Evolutionary conservation across 768 basidiomycete species (phyloP).

Genomic region (Nidula microcarpa): DNA sequence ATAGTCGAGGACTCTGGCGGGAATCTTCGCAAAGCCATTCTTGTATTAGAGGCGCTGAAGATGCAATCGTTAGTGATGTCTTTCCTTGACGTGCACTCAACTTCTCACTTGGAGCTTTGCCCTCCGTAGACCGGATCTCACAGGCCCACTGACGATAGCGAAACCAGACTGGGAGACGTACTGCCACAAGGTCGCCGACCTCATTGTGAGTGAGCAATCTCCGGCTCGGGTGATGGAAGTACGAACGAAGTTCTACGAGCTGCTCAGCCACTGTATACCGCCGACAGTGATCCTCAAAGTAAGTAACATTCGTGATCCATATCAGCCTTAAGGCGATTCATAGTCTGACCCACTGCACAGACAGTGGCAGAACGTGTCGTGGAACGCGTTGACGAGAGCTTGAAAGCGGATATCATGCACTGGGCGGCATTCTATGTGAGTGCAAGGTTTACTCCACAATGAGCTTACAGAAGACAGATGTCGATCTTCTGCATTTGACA

Average conservation of each 20-base stretch:
- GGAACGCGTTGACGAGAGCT: slow-evolving; percentile 81
- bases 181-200: slow-evolving; percentile 86
- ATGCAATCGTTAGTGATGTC: slow-evolving; percentile 80
- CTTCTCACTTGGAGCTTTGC: slow-evolving; percentile 1
- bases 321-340: background rate
- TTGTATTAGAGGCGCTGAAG: slow-evolving; percentile 92
- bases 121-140: slow-evolving; percentile 70
- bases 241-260: slow-evolving; percentile 88
- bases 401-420: slow-evolving; percentile 94
- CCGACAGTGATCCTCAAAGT: slow-evolving; percentile 91
- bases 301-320: slow-evolving; percentile 7
- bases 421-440: slow-evolving; percentile 97
- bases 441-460: background rate
- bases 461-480: background rate
- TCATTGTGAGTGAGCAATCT: slow-evolving; percentile 86
- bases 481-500: too few relatives aligned
- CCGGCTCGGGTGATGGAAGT: slow-evolving; percentile 91
- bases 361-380: slow-evolving; percentile 89
- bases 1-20: slow-evolving; percentile 82
- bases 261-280: slow-evolving; percentile 96
- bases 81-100: background rate
- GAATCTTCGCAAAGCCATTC: slow-evolving; percentile 91
- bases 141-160: slow-evolving; percentile 75
- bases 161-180: slow-evolving; percentile 99
- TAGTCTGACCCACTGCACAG: slow-evolving; percentile 32